Evolutionary conservation across 140 eudicot species (phyloP).

Genomic region (Stevia rebaudiana): DNA sequence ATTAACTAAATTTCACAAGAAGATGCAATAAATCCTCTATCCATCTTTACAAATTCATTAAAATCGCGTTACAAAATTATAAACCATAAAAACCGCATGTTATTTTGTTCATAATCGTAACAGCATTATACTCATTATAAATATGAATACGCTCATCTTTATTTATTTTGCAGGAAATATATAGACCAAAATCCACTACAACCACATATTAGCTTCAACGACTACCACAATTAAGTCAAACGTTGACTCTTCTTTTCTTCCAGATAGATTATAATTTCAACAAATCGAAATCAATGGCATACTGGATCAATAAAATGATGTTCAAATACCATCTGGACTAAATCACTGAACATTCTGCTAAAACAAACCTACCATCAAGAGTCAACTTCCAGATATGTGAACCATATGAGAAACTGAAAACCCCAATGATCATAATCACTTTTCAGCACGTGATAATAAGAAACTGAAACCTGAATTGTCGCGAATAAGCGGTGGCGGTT

Average conservation of each 20-base stretch:
- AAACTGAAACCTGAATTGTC: conserved; percentile 95
- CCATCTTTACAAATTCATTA: too few relatives aligned
- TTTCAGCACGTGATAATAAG: conserved; percentile 56
- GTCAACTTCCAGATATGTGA: conserved; percentile 4
- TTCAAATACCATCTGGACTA: conserved; percentile 3
- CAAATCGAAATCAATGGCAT: not conserved
- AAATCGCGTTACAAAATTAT: too few relatives aligned
- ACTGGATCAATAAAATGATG: not conserved
- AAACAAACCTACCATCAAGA: conserved; percentile 14
- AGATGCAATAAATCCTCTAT: too few relatives aligned
- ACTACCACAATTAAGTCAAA: not conserved
- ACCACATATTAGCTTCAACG: not conserved
- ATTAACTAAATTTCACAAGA: too few relatives aligned
- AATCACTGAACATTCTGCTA: conserved; percentile 8
- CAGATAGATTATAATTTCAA: not conserved
- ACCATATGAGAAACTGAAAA: not conserved
- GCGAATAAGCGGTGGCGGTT: conserved; percentile 96
- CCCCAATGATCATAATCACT: conserved; percentile 10
- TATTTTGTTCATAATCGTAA: too few relatives aligned
- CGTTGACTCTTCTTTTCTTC: not conserved
- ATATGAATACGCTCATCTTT: not conserved
- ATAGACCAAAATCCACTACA: not conserved
- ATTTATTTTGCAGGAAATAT: not conserved
- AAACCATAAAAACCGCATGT: too few relatives aligned
- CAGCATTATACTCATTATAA: not conserved